phyloP scores from a whole-genome alignment of 371 early-diverging fungal genomes.

The Amoeboaphelidium occidentale region DNA sequence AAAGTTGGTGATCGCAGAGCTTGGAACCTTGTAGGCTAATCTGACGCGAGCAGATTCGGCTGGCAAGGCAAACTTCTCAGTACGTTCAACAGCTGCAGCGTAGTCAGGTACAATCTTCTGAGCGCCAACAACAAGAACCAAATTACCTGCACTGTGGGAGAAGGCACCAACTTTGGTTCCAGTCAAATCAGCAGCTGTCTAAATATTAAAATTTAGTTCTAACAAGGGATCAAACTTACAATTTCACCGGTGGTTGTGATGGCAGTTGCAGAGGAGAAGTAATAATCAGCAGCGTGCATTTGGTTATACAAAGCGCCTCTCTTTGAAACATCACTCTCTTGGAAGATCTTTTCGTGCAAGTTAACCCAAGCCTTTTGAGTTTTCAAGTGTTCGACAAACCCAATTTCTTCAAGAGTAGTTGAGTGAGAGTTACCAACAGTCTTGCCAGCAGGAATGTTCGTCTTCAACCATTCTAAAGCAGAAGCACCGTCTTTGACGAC shows the following conservation, averaged over 20 bases:
- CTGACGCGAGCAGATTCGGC: constrained; percentile 15
- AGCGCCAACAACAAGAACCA: constrained; percentile 14
- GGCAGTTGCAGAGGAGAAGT: not conserved
- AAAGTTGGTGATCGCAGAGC: constrained; percentile 9
- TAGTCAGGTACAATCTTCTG: constrained; percentile 18
- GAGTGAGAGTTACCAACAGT: constrained; percentile 15
- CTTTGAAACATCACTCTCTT: not conserved
- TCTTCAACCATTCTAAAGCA: constrained; percentile 13
- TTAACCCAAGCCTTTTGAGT: constrained; percentile 12
- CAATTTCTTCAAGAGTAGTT: constrained; percentile 16
- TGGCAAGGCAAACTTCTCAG: constrained; percentile 9
- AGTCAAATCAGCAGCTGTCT: constrained; percentile 9
- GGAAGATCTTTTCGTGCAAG: not conserved
- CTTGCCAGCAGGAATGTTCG: constrained; percentile 11
- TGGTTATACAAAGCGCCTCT: not conserved
- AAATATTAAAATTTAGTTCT: not conserved
- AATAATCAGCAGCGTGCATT: not conserved
- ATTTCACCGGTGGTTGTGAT: not conserved
- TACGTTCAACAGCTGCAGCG: constrained; percentile 10
- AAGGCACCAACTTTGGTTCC: constrained; percentile 14
- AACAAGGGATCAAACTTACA: not conserved
- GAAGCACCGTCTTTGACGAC: constrained; percentile 7
- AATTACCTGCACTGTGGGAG: constrained; percentile 6
- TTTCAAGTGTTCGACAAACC: constrained; percentile 17
- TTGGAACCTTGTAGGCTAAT: constrained; percentile 12